Conservation (phyloP, 495 filamentous ascomycete species). For the Ascodesmis nigricans region DNA sequence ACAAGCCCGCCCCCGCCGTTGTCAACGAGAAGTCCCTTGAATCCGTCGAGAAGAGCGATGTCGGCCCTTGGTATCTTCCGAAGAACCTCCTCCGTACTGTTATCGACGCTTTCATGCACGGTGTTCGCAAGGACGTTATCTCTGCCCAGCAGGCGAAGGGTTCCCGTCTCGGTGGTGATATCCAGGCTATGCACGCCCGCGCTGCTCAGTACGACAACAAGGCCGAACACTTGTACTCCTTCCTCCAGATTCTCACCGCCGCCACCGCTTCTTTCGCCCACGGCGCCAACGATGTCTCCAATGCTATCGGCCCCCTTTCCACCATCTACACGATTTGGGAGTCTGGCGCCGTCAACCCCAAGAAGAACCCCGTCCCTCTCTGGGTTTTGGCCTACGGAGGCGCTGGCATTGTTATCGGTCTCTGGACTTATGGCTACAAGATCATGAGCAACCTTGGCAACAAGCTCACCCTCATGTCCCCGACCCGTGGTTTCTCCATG, state of each 20-base stretch:
- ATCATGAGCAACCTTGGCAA: slow-evolving; percentile 51
- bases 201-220: slow-evolving; percentile 50
- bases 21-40: slow-evolving; percentile 9
- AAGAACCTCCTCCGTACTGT: slow-evolving; percentile 26
- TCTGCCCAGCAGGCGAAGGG: slow-evolving; percentile 20
- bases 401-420: slow-evolving; percentile 33
- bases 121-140: slow-evolving; percentile 39
- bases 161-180: slow-evolving; percentile 29
- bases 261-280: slow-evolving; percentile 57
- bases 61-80: slow-evolving; percentile 23
- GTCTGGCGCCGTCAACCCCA: slow-evolving; percentile 25
- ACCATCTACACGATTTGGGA: slow-evolving; percentile 49
- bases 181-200: slow-evolving; percentile 36
- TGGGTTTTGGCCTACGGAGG: slow-evolving; percentile 46
- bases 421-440: slow-evolving; percentile 52
- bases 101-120: slow-evolving; percentile 32
- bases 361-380: slow-evolving; percentile 35
- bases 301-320: slow-evolving; percentile 53
- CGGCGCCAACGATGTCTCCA: slow-evolving; percentile 60
- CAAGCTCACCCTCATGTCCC: slow-evolving; percentile 44
- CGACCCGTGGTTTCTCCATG: slow-evolving; percentile 43
- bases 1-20: slow-evolving; percentile 7
- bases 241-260: slow-evolving; percentile 52
- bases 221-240: slow-evolving; percentile 55
- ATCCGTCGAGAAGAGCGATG: slow-evolving; percentile 13